Conservation (phyloP, 116 monocot genomes). For the Thalassia testudinum region DNA sequence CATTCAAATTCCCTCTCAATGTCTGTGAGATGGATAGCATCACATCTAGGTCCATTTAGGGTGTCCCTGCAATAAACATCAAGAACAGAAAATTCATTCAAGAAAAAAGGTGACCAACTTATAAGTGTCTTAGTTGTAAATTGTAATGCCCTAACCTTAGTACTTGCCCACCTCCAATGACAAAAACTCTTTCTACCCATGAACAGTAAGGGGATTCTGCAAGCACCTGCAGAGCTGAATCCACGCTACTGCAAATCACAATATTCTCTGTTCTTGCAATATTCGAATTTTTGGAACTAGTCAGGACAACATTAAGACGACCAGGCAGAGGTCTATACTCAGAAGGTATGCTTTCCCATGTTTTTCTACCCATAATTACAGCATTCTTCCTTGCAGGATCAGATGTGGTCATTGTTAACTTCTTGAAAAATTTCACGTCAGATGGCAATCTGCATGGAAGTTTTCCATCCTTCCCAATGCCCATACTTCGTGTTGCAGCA, state of each 20-base stretch:
- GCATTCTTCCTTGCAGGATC: slow-evolving; percentile 84
- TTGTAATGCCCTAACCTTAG: too few relatives aligned
- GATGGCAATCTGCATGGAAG: slow-evolving; percentile 73
- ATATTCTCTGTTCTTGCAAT: slow-evolving; percentile 67
- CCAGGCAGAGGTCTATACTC: slow-evolving; percentile 47
- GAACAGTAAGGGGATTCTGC: slow-evolving; percentile 68
- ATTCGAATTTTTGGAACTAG: slow-evolving; percentile 71
- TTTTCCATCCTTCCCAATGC: slow-evolving; percentile 75
- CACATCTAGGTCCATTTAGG: slow-evolving; percentile 66
- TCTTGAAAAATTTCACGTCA: slow-evolving; percentile 74
- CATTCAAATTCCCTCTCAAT: slow-evolving; percentile 62
- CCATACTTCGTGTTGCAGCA: slow-evolving; percentile 69
- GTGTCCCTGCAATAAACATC: slow-evolving; percentile 40
- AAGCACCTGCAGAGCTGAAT: slow-evolving; percentile 64
- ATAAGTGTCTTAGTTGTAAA: too few relatives aligned
- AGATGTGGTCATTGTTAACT: slow-evolving; percentile 37
- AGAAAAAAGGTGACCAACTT: neutral
- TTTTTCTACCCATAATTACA: slow-evolving; percentile 84
- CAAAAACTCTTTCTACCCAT: slow-evolving; percentile 76
- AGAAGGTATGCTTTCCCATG: slow-evolving; percentile 81
- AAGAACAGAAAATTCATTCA: neutral
- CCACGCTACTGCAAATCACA: slow-evolving; percentile 63
- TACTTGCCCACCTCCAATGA: slow-evolving; percentile 83
- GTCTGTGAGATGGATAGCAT: slow-evolving; percentile 87
- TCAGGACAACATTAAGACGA: slow-evolving; percentile 70